Percentiles rank a stretch among this genome's conserved stretches.
Evolutionary conservation across 2,329 filamentous ascomycete genomes (phyloP).

Genomic region (Venturia effusa): DNA sequence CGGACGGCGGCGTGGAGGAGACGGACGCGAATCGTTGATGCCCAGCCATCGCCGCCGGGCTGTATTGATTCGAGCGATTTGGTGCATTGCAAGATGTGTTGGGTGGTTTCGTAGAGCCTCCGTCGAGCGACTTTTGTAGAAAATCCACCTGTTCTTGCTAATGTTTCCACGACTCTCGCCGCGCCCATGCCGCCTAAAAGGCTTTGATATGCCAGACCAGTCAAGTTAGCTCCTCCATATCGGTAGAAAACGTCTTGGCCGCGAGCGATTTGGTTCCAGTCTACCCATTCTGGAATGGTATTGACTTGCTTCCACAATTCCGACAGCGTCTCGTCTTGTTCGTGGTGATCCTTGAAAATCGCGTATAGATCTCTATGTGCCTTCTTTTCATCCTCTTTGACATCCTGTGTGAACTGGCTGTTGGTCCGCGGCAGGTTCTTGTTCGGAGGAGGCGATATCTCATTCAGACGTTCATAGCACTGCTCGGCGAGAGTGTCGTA

Average conservation of each 20-base stretch:
- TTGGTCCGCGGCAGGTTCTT: conserved; percentile 16
- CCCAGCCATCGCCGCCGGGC: conserved; percentile 56
- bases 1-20: conserved; percentile 60
- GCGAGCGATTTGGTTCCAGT: conserved; percentile 63
- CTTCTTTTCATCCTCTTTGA: conserved; percentile 23
- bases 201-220: conserved; percentile 53
- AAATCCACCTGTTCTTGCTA: conserved; percentile 66
- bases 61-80: conserved; percentile 52
- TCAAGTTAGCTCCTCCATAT: conserved; percentile 57
- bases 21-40: conserved; percentile 55
- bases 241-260: conserved; percentile 71
- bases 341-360: conserved; percentile 48
- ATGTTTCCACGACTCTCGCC: conserved; percentile 61
- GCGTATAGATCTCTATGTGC: conserved; percentile 49
- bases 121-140: conserved; percentile 54
- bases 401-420: conserved; percentile 11
- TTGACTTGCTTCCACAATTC: conserved; percentile 57
- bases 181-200: conserved; percentile 62
- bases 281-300: conserved; percentile 61
- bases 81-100: conserved; percentile 64
- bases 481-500: conserved; percentile 61
- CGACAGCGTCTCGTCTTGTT: conserved; percentile 43
- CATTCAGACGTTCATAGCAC: conserved; percentile 52
- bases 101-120: conserved; percentile 61
- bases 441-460: conserved; percentile 39